Evolutionary conservation across 306 rosid species (phyloP).

Genomic region (Dryas drummondii): DNA sequence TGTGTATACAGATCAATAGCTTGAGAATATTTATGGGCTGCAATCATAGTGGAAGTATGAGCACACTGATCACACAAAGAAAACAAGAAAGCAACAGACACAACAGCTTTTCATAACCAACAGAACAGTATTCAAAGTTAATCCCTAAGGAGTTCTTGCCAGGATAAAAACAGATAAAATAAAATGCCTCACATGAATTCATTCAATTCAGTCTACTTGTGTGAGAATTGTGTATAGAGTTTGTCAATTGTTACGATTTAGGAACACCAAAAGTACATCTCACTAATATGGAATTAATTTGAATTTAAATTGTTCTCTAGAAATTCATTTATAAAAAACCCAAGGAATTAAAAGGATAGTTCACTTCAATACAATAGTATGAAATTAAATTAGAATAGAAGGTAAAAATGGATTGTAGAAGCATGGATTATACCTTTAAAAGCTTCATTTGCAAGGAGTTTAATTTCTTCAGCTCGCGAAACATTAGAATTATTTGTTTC

Average conservation of each 20-base stretch:
- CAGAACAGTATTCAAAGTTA: slow-evolving; percentile 16
- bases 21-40: slow-evolving; percentile 85
- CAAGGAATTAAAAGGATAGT: slow-evolving; percentile 18
- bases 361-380: background rate
- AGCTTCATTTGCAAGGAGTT: slow-evolving; percentile 78
- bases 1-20: slow-evolving; percentile 84
- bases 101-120: slow-evolving; percentile 14
- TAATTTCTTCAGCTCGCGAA: slow-evolving; percentile 73
- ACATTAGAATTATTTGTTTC: slow-evolving; percentile 49
- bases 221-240: background rate
- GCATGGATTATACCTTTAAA: slow-evolving; percentile 57
- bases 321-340: slow-evolving; percentile 2
- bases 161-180: background rate
- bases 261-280: background rate
- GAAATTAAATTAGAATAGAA: background rate
- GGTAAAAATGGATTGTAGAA: slow-evolving; percentile 6
- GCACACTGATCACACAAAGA: slow-evolving; percentile 15
- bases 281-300: background rate
- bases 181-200: slow-evolving; percentile 1
- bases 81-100: slow-evolving; percentile 10
- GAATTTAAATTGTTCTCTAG: slow-evolving; percentile 8
- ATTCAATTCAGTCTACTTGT: background rate
- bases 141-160: background rate
- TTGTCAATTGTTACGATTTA: background rate
- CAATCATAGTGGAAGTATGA: slow-evolving; percentile 35